phyloP scores from a whole-genome alignment of 2,329 filamentous ascomycete genomes.

The Davidsoniella neocaledoniae region DNA sequence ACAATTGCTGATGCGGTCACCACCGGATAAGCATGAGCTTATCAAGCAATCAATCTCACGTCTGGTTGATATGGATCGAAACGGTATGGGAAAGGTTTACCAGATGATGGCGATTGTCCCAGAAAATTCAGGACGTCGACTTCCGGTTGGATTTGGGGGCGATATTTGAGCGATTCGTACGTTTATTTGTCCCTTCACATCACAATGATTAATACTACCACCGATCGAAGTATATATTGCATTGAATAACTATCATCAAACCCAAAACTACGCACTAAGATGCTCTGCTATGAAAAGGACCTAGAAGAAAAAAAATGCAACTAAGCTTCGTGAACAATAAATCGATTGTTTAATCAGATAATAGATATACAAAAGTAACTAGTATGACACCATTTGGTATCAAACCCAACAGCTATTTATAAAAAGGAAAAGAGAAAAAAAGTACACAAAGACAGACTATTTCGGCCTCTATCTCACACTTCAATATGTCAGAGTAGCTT shows the following conservation, averaged over 20 bases:
- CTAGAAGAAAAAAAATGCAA: neutral
- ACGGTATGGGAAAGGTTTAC: slow-evolving; percentile 88
- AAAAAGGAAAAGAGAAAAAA: too few relatives aligned
- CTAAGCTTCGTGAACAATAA: slow-evolving; percentile 7
- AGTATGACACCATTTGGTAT: neutral
- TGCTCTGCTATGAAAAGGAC: neutral
- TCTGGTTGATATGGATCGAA: slow-evolving; percentile 64
- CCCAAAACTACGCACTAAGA: neutral
- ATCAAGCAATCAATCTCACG: slow-evolving; percentile 64
- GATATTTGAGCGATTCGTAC: slow-evolving; percentile 24
- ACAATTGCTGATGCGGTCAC: slow-evolving; percentile 38
- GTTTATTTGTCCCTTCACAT: too few relatives aligned
- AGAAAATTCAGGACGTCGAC: slow-evolving; percentile 53
- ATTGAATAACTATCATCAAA: too few relatives aligned
- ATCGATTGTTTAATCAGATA: neutral
- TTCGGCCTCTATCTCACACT: neutral
- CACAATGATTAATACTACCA: too few relatives aligned
- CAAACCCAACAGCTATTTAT: too few relatives aligned
- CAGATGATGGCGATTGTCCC: slow-evolving; percentile 86
- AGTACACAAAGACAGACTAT: too few relatives aligned
- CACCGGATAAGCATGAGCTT: slow-evolving; percentile 27
- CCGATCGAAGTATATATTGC: too few relatives aligned
- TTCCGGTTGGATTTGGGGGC: slow-evolving; percentile 86
- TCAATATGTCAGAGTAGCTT: neutral
- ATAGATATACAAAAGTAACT: neutral